A percentile compares a stretch with the other conserved stretches of the same genome.
phyloP scores from a whole-genome alignment of 257 asterid genomes.

The Penstemon newberryi region DNA sequence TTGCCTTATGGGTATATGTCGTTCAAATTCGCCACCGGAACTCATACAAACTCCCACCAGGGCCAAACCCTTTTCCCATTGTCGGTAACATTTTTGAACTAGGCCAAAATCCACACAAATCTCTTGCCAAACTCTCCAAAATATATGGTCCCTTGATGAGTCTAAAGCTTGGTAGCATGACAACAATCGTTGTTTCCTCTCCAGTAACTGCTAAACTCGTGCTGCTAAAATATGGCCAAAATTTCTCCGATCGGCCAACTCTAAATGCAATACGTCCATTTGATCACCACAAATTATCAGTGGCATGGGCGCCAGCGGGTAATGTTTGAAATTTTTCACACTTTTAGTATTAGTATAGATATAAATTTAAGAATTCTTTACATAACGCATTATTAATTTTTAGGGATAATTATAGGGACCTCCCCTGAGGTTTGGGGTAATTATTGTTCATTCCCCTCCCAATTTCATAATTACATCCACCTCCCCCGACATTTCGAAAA shows the following conservation, averaged over 20 bases:
- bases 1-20: no score
- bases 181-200: background rate
- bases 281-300: background rate
- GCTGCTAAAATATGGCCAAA: slow-evolving; percentile 1
- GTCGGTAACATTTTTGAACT: background rate
- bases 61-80: background rate
- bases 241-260: background rate
- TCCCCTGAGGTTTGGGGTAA: no score
- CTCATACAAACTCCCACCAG: background rate
- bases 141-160: background rate
- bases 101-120: background rate
- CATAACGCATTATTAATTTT: no score
- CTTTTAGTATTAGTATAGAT: no score
- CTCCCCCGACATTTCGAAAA: no score
- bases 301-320: slow-evolving; percentile 8
- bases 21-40: no score
- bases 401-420: no score
- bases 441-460: no score
- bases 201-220: background rate
- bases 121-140: background rate
- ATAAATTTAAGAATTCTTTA: no score
- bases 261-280: background rate
- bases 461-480: no score
- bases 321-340: no score
- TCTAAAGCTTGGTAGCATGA: background rate